Percentiles rank a stretch among this genome's conserved stretches.
These are phyloP conservation scores for Gossypium australe DNA, from an alignment of 345 rosid species.

Conservation along the genomic window DNA sequence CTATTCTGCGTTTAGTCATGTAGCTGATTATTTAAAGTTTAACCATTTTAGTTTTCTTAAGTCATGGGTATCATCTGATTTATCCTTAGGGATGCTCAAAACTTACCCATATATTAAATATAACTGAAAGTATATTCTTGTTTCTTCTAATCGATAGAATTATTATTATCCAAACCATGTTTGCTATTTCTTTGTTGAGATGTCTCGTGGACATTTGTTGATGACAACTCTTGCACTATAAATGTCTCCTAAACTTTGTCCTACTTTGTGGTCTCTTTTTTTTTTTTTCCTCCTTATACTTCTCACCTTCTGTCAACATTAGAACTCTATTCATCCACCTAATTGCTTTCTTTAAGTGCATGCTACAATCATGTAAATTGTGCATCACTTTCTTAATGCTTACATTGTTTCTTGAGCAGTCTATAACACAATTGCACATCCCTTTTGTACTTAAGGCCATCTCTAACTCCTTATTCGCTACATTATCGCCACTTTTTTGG, in stretches of 20 bases:
- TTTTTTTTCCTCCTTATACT: neutral
- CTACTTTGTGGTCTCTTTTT: neutral
- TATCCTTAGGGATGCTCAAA: neutral
- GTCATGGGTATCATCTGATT: neutral
- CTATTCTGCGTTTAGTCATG: neutral
- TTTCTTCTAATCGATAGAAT: neutral
- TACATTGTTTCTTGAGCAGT: neutral
- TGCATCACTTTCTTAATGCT: neutral
- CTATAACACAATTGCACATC: neutral
- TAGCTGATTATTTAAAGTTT: neutral
- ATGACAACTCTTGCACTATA: neutral
- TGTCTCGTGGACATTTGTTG: neutral
- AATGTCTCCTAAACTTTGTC: neutral
- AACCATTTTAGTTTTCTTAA: neutral
- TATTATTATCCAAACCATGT: neutral
- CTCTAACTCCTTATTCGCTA: too few relatives aligned
- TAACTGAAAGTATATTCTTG: neutral
- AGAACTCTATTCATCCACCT: neutral
- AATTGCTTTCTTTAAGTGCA: neutral
- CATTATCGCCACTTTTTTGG: neutral
- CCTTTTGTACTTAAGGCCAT: neutral
- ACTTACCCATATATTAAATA: neutral
- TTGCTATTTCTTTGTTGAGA: neutral
- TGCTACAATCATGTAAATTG: neutral
- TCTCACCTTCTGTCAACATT: neutral